Conservation (phyloP, 805 yeast genomes). For the Zygoascus biomembranicola region DNA sequence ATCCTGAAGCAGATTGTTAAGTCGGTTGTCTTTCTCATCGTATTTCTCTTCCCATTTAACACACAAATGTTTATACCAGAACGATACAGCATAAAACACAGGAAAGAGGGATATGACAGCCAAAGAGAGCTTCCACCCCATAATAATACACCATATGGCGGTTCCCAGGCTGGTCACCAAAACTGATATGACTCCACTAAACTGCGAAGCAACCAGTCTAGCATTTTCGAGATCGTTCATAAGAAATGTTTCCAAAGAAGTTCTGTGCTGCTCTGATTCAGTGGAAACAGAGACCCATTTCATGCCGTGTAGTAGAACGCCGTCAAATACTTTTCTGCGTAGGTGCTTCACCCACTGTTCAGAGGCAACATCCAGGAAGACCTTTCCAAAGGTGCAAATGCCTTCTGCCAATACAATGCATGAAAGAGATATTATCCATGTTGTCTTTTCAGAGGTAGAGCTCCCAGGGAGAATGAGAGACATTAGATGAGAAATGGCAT, state of each 20-base stretch:
- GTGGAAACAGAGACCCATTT: background rate
- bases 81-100: constrained; percentile 43
- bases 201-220: constrained; percentile 54
- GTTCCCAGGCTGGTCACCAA: constrained; percentile 52
- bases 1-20: constrained; percentile 35
- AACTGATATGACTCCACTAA: constrained; percentile 46
- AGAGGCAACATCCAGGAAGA: constrained; percentile 44
- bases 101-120: constrained; percentile 78
- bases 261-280: constrained; percentile 33
- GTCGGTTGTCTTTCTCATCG: constrained; percentile 17
- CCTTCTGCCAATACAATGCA: constrained; percentile 61
- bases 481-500: constrained; percentile 60
- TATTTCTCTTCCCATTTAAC: constrained; percentile 52
- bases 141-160: constrained; percentile 62
- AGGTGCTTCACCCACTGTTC: constrained; percentile 59
- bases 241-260: constrained; percentile 53
- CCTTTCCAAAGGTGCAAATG: constrained; percentile 41
- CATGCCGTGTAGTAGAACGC: constrained; percentile 43
- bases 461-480: constrained; percentile 48
- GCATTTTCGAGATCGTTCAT: constrained; percentile 79
- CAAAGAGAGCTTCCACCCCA: constrained; percentile 82
- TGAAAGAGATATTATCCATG: constrained; percentile 65
- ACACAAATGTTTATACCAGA: constrained; percentile 42
- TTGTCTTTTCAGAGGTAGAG: constrained; percentile 22
- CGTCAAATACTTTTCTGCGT: constrained; percentile 41